These are phyloP conservation scores for Tricladium varicosporioides DNA, from an alignment of 2,329 filamentous ascomycete genomes.

Conservation along the genomic window DNA sequence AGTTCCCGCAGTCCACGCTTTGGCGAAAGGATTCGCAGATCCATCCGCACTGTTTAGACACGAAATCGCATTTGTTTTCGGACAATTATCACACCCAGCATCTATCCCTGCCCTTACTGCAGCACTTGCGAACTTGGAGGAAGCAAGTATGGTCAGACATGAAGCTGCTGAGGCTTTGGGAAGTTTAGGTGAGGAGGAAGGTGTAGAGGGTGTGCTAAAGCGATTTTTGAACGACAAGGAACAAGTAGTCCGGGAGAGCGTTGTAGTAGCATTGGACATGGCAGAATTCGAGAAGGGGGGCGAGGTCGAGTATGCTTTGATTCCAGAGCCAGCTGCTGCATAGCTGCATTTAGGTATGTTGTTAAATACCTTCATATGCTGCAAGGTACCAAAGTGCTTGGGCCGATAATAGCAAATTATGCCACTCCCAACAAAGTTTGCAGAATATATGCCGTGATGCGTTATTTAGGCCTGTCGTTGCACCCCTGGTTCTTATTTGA, in stretches of 20 bases:
- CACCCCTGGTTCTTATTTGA: neutral
- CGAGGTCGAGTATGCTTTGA: conserved; percentile 86
- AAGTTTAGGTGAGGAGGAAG: conserved; percentile 88
- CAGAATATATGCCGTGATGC: neutral
- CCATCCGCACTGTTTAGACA: conserved; percentile 92
- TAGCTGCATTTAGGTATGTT: conserved; percentile 12
- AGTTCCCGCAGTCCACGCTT: conserved; percentile 78
- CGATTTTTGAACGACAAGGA: conserved; percentile 87
- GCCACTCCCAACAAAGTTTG: neutral
- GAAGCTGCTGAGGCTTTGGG: conserved; percentile 96
- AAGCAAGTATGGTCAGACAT: conserved; percentile 95
- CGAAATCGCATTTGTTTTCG: conserved; percentile 97
- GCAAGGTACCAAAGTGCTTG: conserved; percentile 35
- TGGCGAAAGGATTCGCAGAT: conserved; percentile 83
- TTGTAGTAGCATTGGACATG: conserved; percentile 96
- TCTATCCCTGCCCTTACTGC: conserved; percentile 86
- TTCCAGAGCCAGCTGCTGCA: conserved; percentile 57
- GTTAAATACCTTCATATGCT: conserved; percentile 12
- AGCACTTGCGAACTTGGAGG: conserved; percentile 73
- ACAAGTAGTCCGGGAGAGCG: conserved; percentile 89
- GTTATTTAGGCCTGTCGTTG: too few relatives aligned
- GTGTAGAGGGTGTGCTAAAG: conserved; percentile 82
- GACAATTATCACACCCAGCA: conserved; percentile 93
- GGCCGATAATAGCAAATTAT: conserved; percentile 28
- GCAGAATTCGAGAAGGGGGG: conserved; percentile 92